A percentile compares a stretch with the other conserved stretches of the same genome.
Evolutionary conservation across 768 basidiomycete species (phyloP).

Genomic region (Suillus cothurnatus): DNA sequence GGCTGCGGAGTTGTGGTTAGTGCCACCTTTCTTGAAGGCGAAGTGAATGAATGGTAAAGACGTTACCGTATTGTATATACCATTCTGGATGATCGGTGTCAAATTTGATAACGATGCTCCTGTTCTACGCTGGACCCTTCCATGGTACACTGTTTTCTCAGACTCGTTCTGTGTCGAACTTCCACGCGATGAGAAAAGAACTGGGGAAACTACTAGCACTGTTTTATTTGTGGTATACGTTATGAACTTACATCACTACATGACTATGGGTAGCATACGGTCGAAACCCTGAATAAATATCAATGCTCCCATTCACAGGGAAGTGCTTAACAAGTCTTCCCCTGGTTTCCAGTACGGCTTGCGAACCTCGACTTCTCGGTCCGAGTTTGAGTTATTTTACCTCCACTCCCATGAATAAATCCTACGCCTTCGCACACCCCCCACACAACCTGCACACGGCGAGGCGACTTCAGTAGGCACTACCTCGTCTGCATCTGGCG

Average conservation of each 20-base stretch:
- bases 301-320: background rate
- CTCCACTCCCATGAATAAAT: background rate
- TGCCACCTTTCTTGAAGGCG: slow-evolving; percentile 22
- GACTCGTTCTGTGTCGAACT: slow-evolving; percentile 38
- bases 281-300: background rate
- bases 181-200: slow-evolving; percentile 29
- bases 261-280: background rate
- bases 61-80: slow-evolving; percentile 29
- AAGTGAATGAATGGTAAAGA: slow-evolving; percentile 26
- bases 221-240: background rate
- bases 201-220: background rate
- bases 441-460: background rate
- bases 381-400: background rate
- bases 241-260: background rate
- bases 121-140: slow-evolving; percentile 32
- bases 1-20: no score
- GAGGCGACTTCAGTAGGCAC: background rate
- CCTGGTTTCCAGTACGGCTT: background rate
- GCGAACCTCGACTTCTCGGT: background rate
- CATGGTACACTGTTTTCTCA: slow-evolving; percentile 36
- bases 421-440: background rate
- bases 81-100: slow-evolving; percentile 39
- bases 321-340: background rate
- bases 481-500: background rate
- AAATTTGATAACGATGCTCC: background rate